Percentiles rank a stretch among this genome's conserved stretches.
Conservation (phyloP, 805 yeast species). For the Candida loeiensis region DNA sequence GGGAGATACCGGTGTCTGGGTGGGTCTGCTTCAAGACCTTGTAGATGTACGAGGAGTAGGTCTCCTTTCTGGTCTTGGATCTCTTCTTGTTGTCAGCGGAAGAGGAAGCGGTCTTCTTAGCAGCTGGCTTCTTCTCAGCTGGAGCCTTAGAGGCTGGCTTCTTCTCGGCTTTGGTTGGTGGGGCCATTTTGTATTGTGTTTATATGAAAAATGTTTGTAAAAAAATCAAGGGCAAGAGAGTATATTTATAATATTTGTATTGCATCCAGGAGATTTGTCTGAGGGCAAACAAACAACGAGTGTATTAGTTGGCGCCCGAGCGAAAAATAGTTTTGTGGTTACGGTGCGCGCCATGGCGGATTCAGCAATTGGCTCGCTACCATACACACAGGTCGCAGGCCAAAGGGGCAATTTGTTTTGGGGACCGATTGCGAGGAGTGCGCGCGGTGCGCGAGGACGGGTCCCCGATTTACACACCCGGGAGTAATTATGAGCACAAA, state of each 20-base stretch:
- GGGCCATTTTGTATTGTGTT: conserved; percentile 16
- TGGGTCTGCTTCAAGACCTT: conserved; percentile 98
- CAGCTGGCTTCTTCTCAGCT: conserved; percentile 89
- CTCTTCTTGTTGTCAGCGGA: conserved; percentile 83
- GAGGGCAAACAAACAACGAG: conserved; percentile 2
- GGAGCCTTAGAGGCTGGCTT: conserved; percentile 95
- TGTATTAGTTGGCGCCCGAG: not conserved
- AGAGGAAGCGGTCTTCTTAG: conserved; percentile 88
- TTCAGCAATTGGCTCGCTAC: not conserved
- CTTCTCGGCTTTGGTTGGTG: conserved; percentile 51
- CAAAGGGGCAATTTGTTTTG: conserved; percentile 3
- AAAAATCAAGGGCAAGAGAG: conserved; percentile 3
- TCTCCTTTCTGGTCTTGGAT: conserved; percentile 94
- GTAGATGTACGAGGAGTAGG: conserved; percentile 97
- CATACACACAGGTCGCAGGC: not conserved
- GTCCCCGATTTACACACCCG: not conserved
- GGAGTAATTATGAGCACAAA: not conserved
- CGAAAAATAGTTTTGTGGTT: not conserved
- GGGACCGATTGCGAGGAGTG: not conserved
- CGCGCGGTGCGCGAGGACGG: conserved; percentile 4
- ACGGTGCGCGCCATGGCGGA: not conserved
- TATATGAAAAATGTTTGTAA: conserved; percentile 2
- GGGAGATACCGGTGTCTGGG: conserved; percentile 99
- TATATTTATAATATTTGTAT: conserved; percentile 3
- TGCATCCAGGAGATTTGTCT: not conserved